phyloP scores from a whole-genome alignment of 2,329 filamentous ascomycete genomes.

The Ophiostoma fasciatum region DNA sequence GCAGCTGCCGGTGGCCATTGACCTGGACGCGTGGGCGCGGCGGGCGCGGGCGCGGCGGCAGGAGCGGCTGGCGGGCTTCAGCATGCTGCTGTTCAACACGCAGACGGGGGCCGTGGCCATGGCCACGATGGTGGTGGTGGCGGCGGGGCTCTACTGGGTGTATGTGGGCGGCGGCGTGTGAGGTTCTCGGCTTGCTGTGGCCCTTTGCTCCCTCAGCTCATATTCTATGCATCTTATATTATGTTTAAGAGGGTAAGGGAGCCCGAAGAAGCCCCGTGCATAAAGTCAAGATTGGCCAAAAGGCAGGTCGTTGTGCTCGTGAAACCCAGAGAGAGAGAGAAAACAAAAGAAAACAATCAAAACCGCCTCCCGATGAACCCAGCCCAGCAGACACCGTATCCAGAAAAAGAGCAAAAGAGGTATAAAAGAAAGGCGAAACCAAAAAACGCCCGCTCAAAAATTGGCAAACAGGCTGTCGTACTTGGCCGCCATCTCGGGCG shows the following conservation, averaged over 20 bases:
- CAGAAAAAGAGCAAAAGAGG: neutral
- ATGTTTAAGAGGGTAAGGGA: no score
- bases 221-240: no score
- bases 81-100: conserved; percentile 40
- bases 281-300: no score
- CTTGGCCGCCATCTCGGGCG: conserved; percentile 49
- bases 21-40: conserved; percentile 39
- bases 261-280: no score
- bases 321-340: neutral
- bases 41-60: conserved; percentile 29
- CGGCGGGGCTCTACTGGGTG: conserved; percentile 31
- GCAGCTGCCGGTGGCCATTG: conserved; percentile 34
- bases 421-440: neutral
- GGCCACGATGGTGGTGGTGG: conserved; percentile 25
- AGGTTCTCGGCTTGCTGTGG: no score
- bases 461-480: conserved; percentile 60
- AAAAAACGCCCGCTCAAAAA: conserved; percentile 32
- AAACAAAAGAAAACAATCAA: neutral
- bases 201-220: no score
- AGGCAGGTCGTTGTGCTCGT: no score
- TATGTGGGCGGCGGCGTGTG: conserved; percentile 3
- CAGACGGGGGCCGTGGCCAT: conserved; percentile 33
- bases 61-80: conserved; percentile 37
- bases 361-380: neutral
- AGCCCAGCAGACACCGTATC: neutral